Conservation (phyloP, 805 yeast genomes). For the Zygoascus biomembranicola region DNA sequence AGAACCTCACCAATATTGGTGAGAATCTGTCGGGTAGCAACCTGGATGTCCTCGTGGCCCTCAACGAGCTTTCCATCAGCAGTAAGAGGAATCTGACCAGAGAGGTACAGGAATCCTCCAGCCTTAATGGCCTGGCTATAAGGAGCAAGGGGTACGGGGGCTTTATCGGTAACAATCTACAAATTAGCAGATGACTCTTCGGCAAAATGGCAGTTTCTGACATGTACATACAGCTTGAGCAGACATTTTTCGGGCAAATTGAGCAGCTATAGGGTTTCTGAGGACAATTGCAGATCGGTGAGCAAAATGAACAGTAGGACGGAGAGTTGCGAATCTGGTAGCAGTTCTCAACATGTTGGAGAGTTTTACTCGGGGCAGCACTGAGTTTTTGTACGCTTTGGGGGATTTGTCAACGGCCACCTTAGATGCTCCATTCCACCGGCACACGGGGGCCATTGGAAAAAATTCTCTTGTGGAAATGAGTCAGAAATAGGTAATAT, state of each 20-base stretch:
- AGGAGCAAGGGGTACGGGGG: slow-evolving; percentile 62
- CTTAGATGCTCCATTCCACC: too few relatives aligned
- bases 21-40: slow-evolving; percentile 20
- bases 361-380: neutral
- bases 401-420: neutral
- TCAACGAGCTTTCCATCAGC: slow-evolving; percentile 58
- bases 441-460: too few relatives aligned
- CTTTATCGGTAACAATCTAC: slow-evolving; percentile 7
- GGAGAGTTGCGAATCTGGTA: neutral
- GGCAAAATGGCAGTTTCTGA: neutral
- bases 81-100: slow-evolving; percentile 85
- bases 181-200: neutral
- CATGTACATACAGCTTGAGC: neutral
- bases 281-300: neutral
- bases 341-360: neutral
- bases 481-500: too few relatives aligned
- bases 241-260: neutral
- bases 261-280: neutral
- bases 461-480: too few relatives aligned
- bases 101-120: slow-evolving; percentile 67
- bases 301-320: neutral
- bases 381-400: neutral
- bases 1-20: slow-evolving; percentile 41
- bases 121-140: slow-evolving; percentile 88
- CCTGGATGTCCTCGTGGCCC: slow-evolving; percentile 54